Base-by-base conservation (phyloP, 2,329 filamentous ascomycete species). In the Diaporthe ilicicola region DNA sequence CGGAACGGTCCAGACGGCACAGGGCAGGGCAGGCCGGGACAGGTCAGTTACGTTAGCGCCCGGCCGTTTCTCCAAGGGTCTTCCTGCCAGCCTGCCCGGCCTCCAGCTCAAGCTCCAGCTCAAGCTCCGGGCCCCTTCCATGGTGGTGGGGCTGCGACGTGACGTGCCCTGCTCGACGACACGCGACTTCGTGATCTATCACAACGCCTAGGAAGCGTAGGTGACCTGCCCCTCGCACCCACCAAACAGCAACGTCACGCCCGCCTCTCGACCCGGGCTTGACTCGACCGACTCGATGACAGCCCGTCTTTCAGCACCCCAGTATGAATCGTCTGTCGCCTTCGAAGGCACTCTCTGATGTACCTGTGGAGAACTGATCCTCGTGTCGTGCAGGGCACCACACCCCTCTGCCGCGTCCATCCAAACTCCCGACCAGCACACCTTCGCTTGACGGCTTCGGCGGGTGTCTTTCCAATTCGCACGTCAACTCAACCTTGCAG, bases 381-480 rank as follows among this genome's bases (percentile, higher is more conserved):
- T 54, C 64, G 39, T 67, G 64, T 54, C 34, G 50, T 62, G 59
- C 59, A 48, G 48, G 42, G 42, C 46, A 42, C 42, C 59, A 62
- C 59, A 62, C 29, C 39, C 37, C 56, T 62, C 64, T 67, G 50
- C 24, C 64, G 42, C 29, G 51, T 12, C 50, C 37, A 55, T 34
- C 22, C 37, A 54, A 10, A 4, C 27, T 17, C 37, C 39, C 39
- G 13, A 24, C 37, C 64, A 34, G 7, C 50, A 67, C 37, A 67
- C 51, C 27, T 55, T 56, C 51, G 64, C 64, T 48, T 67, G 42
- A 67, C 64, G 64, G 39, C 46, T 42, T 17, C 39, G 42, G 19
- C 64, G 64, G 64, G 13, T 32, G 50, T 48, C 50, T 46, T 67
- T 50, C 64, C 51, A 55, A 55, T 55, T 67, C 51, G 50, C 42